These are phyloP conservation scores for Hypomyces perniciosus DNA, from an alignment of 2,329 filamentous ascomycete genomes.

Conservation along the genomic window DNA sequence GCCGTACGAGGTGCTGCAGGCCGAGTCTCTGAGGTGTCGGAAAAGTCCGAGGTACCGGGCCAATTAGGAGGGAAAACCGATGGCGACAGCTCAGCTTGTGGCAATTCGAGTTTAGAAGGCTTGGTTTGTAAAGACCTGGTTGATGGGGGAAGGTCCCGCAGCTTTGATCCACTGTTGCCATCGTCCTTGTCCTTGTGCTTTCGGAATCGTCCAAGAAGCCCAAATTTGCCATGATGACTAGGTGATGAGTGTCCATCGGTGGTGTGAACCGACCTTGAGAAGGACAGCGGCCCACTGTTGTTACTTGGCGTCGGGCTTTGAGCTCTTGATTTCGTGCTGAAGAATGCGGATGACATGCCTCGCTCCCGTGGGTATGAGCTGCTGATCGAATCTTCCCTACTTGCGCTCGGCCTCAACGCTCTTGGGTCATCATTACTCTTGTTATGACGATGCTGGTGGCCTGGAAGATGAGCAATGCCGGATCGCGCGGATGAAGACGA, in stretches of 20 bases:
- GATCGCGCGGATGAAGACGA: constrained; percentile 59
- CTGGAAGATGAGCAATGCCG: constrained; percentile 57
- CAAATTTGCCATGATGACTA: constrained; percentile 44
- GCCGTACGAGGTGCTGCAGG: constrained; percentile 32
- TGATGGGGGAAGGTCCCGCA: constrained; percentile 46
- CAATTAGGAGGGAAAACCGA: constrained; percentile 30
- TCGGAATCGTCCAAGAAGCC: constrained; percentile 45
- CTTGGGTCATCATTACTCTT: constrained; percentile 62
- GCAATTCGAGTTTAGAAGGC: constrained; percentile 42
- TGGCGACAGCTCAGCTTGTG: constrained; percentile 33
- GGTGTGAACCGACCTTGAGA: constrained; percentile 41
- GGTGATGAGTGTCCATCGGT: constrained; percentile 55
- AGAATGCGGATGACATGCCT: constrained; percentile 38
- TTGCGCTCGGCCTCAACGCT: constrained; percentile 63
- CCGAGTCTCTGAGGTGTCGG: constrained; percentile 26
- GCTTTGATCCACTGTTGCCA: constrained; percentile 28
- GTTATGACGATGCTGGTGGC: constrained; percentile 62
- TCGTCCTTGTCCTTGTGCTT: constrained; percentile 52
- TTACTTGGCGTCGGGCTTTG: constrained; percentile 78
- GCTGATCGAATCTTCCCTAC: constrained; percentile 59
- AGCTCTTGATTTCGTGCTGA: constrained; percentile 52
- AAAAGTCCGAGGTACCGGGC: constrained; percentile 23
- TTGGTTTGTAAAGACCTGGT: constrained; percentile 48
- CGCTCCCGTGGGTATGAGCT: constrained; percentile 49
- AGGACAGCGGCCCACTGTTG: constrained; percentile 47